Conservation (phyloP, 192 early-diverging fungal species). For the Coemansia sp. region DNA sequence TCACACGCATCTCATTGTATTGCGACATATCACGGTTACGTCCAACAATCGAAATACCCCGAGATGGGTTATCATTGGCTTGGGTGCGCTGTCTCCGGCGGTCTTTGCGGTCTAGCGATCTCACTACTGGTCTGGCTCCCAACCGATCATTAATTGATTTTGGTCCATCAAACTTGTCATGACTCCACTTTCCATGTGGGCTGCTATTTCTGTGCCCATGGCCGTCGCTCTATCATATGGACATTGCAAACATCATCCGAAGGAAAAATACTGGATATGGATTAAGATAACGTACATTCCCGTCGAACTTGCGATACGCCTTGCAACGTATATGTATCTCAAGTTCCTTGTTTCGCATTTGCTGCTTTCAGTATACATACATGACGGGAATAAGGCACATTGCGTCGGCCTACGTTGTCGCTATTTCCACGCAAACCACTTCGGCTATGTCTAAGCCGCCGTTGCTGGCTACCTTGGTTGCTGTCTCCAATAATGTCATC, state of each 20-base stretch:
- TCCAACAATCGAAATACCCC: conserved; percentile 34
- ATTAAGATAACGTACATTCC: background rate
- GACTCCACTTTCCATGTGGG: conserved; percentile 19
- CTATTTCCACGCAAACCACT: conserved; percentile 4
- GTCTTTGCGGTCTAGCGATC: background rate
- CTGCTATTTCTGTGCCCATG: background rate
- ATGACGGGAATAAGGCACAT: background rate
- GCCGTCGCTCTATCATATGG: background rate
- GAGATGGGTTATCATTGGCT: background rate
- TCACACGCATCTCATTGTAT: conserved; percentile 33
- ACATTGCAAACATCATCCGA: too few relatives aligned
- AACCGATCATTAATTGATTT: conserved; percentile 38
- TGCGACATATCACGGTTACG: conserved; percentile 26
- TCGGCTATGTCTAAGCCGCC: background rate
- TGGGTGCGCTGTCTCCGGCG: background rate
- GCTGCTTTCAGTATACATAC: background rate
- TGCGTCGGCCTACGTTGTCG: background rate
- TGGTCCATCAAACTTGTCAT: conserved; percentile 29
- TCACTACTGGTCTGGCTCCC: conserved; percentile 3
- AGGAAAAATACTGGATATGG: background rate
- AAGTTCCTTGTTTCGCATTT: background rate
- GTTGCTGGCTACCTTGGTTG: background rate
- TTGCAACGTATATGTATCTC: background rate
- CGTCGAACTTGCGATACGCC: too few relatives aligned
- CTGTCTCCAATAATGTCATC: conserved; percentile 40